Conservation (phyloP, 2,329 filamentous ascomycete species). For the Lasiodiplodia hormozganensis region DNA sequence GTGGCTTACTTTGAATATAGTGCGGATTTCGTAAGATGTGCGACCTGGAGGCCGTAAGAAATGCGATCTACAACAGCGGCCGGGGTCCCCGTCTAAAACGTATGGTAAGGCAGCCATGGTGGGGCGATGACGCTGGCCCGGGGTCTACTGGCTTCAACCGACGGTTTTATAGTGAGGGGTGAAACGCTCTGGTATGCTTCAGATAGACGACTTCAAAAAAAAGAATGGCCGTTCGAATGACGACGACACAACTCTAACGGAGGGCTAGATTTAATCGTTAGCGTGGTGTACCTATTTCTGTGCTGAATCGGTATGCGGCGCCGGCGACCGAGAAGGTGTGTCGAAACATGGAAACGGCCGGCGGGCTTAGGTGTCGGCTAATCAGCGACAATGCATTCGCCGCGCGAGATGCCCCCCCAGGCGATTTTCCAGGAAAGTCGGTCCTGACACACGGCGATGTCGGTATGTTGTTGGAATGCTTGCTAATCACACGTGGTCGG, state of each 20-base stretch:
- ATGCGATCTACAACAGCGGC: not conserved
- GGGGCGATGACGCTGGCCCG: not conserved
- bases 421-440: no score
- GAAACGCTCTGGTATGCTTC: slow-evolving; percentile 16
- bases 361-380: not conserved
- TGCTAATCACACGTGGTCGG: slow-evolving; percentile 16
- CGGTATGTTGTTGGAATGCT: not conserved
- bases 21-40: not conserved
- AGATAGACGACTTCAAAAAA: slow-evolving; percentile 12
- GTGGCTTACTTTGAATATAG: slow-evolving; percentile 9
- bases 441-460: slow-evolving; percentile 3
- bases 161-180: slow-evolving; percentile 10
- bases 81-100: not conserved
- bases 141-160: slow-evolving; percentile 8
- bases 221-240: not conserved
- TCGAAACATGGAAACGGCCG: not conserved
- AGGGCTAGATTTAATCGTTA: not conserved
- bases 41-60: not conserved
- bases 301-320: not conserved
- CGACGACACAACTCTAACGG: not conserved
- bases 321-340: slow-evolving; percentile 1
- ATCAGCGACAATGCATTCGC: no score
- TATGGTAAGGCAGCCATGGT: not conserved
- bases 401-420: no score
- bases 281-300: not conserved